phyloP scores from a whole-genome alignment of 31 red algal genomes.

The Porphyra umbilicalis region DNA sequence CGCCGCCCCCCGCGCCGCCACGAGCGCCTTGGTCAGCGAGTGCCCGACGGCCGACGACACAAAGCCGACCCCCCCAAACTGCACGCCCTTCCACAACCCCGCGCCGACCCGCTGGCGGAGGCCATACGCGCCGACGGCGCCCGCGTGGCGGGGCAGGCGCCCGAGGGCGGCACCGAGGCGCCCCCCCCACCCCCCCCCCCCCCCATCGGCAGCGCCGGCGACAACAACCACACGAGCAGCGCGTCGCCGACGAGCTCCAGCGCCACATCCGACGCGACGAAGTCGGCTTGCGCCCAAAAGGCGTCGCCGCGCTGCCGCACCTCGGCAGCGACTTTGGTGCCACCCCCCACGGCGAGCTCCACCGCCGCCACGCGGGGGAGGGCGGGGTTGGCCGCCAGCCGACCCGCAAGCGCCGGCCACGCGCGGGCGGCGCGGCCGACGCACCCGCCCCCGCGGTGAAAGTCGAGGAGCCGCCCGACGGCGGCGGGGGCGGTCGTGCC shows the following conservation, averaged over 20 bases:
- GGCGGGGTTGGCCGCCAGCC: slow-evolving; percentile 51
- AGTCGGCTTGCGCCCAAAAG: slow-evolving; percentile 93
- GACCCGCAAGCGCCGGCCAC: slow-evolving; percentile 50
- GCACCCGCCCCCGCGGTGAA: not conserved
- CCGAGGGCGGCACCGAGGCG: not conserved
- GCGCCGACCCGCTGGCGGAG: slow-evolving; percentile 27
- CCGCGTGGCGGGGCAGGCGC: slow-evolving; percentile 49
- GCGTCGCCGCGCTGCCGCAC: slow-evolving; percentile 36
- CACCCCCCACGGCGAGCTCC: slow-evolving; percentile 66
- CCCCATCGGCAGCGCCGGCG: slow-evolving; percentile 30
- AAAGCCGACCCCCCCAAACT: slow-evolving; percentile 82
- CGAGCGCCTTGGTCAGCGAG: slow-evolving; percentile 60
- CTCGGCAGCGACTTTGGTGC: slow-evolving; percentile 75
- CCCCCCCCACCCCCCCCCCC: not conserved
- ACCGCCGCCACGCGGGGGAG: slow-evolving; percentile 60
- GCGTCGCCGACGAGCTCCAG: slow-evolving; percentile 88
- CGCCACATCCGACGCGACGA: slow-evolving; percentile 76
- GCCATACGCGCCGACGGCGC: slow-evolving; percentile 47
- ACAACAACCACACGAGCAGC: slow-evolving; percentile 86
- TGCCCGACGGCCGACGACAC: slow-evolving; percentile 78
- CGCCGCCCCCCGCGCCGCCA: slow-evolving; percentile 12
- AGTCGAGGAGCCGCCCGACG: not conserved
- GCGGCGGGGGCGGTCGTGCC: not conserved
- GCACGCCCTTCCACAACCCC: slow-evolving; percentile 58
- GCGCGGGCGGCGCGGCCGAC: slow-evolving; percentile 22